Evolutionary conservation across 768 basidiomycete genomes (phyloP).

Genomic region (Auriculariales sp.): DNA sequence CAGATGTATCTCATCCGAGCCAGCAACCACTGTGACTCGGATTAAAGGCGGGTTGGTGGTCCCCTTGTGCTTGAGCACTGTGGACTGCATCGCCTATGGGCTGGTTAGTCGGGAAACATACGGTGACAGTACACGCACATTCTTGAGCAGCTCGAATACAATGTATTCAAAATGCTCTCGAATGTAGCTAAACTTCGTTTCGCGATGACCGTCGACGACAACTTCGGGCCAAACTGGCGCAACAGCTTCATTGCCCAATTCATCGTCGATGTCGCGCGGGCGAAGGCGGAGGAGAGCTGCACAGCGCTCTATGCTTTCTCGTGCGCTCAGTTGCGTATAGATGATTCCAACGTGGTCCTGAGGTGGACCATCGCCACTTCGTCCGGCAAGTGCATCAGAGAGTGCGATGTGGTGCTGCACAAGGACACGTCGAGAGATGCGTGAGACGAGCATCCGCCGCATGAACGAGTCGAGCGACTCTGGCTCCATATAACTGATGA

Average conservation of each 20-base stretch:
- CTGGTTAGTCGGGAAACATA: not conserved
- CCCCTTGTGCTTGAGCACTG: conserved; percentile 32
- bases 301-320: conserved; percentile 58
- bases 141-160: conserved; percentile 79
- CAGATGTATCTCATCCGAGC: conserved; percentile 57
- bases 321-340: conserved; percentile 57
- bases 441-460: conserved; percentile 80
- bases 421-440: conserved; percentile 79
- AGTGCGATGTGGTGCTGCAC: conserved; percentile 82
- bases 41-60: conserved; percentile 41
- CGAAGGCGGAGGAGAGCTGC: conserved; percentile 36
- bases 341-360: conserved; percentile 61
- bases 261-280: conserved; percentile 29
- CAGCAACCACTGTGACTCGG: conserved; percentile 59
- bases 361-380: conserved; percentile 20
- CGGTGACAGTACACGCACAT: conserved; percentile 33
- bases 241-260: conserved; percentile 10
- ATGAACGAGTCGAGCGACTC: conserved; percentile 77
- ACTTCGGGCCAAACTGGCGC: conserved; percentile 42
- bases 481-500: conserved; percentile 38
- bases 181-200: conserved; percentile 68
- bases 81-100: conserved; percentile 57
- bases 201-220: conserved; percentile 54
- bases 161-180: conserved; percentile 85
- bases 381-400: conserved; percentile 35